Base-by-base conservation (phyloP, 1,284 basidiomycete genomes). In the Fomes fomentarius region DNA sequence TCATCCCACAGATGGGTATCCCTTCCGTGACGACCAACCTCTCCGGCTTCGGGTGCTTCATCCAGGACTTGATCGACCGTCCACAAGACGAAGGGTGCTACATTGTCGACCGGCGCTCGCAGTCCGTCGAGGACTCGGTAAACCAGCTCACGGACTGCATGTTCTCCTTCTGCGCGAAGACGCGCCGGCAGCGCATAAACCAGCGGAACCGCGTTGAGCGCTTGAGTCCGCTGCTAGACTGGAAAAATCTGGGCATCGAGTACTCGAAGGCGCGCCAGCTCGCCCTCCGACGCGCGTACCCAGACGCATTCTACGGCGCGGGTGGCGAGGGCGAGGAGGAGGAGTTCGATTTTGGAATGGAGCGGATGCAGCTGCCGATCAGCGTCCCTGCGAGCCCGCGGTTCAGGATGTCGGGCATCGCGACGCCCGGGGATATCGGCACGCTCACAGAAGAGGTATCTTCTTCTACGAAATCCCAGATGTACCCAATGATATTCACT, bases 201-300 rank as follows among this genome's bases (percentile, higher is more conserved):
- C 95, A 98, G 77, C 90, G 96, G 42, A 99, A 98, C 78, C 87
- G 96, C 50, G 96, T 98, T 54, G 96, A 99, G 73, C 85, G 95
- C 33, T 80, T 98, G 4, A 90, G 86, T 45, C 96, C 96, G 40
- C 73, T 99, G 52, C 79, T 99, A 56, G 96, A 99, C 74, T 98
- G 96, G 96, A 99, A 99, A 80, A 94, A 95, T 65, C 77, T 99
- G 24, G 96, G 96, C 4, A 85, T 98, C 62, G 96, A 99, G 73
- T 99, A 99, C 73, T 89, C 90, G 69, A 99, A 98, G 78, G 92
- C 94, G 33, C 80, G 96, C 46, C 95, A 97, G 75, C 79, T 98
- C 52, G 94, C 94, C 24, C 79, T 99, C 50, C 80, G 96, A 60
- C 81, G 96, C 44, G 96, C 96, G 11, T 98, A 99, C 73, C 96